These are phyloP conservation scores for Diaporthe vexans DNA, from an alignment of 2,329 filamentous ascomycete species.

Conservation along the genomic window DNA sequence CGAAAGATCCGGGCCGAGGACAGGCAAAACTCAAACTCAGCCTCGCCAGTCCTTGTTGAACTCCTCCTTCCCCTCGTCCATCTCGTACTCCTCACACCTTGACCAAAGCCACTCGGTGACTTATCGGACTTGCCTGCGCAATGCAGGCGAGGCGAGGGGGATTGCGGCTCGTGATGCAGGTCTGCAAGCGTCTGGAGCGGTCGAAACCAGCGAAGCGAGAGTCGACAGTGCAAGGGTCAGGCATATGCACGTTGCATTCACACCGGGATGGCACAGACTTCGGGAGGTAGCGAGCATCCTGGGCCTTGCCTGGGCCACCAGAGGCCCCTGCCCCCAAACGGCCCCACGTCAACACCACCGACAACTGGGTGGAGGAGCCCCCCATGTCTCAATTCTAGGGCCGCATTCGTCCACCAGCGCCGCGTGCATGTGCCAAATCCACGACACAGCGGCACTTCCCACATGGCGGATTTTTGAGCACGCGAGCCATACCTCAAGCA, in stretches of 20 bases:
- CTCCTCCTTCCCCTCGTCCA: neutral
- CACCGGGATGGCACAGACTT: conserved; percentile 32
- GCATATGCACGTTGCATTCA: conserved; percentile 22
- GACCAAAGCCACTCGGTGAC: conserved; percentile 9
- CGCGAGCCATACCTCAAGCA: conserved; percentile 20
- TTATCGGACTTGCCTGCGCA: conserved; percentile 6
- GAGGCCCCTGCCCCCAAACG: neutral
- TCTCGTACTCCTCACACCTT: neutral
- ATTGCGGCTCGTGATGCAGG: conserved; percentile 17
- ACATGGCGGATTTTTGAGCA: neutral
- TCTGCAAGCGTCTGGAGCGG: conserved; percentile 30
- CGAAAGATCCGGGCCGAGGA: no score
- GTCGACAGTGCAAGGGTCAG: conserved; percentile 24
- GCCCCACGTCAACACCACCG: conserved; percentile 17
- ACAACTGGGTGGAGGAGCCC: neutral
- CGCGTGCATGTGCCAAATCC: conserved; percentile 5
- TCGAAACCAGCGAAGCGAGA: conserved; percentile 13
- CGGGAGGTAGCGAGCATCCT: conserved; percentile 21
- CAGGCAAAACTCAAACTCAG: neutral
- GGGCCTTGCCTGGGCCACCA: neutral
- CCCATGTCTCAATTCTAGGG: conserved; percentile 15
- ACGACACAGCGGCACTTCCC: conserved; percentile 5
- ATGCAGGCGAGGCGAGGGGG: neutral
- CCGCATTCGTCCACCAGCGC: conserved; percentile 17
- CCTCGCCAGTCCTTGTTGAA: neutral